Percentiles rank a stretch among this genome's conserved stretches.
Conservation (phyloP, 345 rosid species). For the Litchi chinensis region DNA sequence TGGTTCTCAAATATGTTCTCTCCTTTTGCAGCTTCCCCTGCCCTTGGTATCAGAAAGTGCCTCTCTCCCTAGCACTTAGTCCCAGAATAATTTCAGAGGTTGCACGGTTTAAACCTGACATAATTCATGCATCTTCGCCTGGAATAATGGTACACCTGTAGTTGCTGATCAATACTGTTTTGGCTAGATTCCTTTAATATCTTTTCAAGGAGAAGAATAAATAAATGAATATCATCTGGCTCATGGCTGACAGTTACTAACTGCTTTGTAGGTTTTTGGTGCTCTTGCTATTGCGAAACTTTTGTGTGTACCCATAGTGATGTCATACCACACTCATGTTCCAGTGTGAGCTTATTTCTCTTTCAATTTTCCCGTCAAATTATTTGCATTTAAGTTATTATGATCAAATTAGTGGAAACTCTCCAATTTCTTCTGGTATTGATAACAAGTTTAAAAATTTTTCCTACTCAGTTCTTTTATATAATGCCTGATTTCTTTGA, state of each 20-base stretch:
- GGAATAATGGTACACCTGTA: constrained; percentile 76
- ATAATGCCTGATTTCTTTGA: neutral
- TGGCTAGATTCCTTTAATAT: constrained; percentile 18
- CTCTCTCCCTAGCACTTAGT: constrained; percentile 93
- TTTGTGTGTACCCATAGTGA: constrained; percentile 89
- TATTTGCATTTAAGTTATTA: constrained; percentile 13
- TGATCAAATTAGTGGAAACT: constrained; percentile 6
- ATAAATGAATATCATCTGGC: constrained; percentile 8
- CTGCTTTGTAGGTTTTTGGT: constrained; percentile 76
- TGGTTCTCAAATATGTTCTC: constrained; percentile 18
- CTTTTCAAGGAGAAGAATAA: neutral
- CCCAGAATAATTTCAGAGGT: constrained; percentile 97
- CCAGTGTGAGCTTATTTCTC: constrained; percentile 78
- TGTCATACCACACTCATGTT: constrained; percentile 99
- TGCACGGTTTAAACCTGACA: constrained; percentile 95
- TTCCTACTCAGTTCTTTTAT: neutral
- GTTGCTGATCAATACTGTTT: constrained; percentile 3
- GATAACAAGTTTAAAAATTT: neutral
- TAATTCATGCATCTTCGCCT: constrained; percentile 98
- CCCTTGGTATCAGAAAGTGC: constrained; percentile 95
- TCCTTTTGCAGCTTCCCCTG: constrained; percentile 76
- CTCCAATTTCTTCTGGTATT: neutral
- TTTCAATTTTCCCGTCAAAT: neutral
- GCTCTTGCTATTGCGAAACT: constrained; percentile 87
- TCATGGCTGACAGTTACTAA: constrained; percentile 25